Evolutionary conservation across 306 rosid species (phyloP).

Genomic region (Inga leiocalycina): DNA sequence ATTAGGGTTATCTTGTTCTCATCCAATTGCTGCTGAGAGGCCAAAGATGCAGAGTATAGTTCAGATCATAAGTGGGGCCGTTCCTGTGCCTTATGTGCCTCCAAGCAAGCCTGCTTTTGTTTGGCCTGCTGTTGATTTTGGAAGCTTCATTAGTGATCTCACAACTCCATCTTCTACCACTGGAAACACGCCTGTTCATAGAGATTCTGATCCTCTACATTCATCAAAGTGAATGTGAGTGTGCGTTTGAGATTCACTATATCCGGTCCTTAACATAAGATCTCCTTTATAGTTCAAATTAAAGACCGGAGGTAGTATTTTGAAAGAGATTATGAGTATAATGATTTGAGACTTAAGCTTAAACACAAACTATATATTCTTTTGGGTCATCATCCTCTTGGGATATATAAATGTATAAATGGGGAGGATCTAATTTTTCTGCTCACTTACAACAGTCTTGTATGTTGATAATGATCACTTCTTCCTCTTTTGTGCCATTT

Average conservation of each 20-base stretch:
- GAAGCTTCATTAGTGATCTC: constrained; percentile 35
- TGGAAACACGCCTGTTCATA: constrained; percentile 30
- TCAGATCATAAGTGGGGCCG: constrained; percentile 63
- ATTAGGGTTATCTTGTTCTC: constrained; percentile 74
- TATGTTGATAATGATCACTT: background rate
- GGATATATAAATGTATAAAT: background rate
- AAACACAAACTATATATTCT: background rate
- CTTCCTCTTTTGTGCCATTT: background rate
- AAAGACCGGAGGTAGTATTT: background rate
- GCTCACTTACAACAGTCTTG: background rate
- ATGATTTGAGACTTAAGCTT: background rate
- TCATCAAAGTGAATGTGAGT: background rate
- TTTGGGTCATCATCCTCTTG: background rate
- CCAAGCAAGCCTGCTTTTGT: constrained; percentile 72
- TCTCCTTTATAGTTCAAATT: no score
- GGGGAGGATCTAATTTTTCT: background rate
- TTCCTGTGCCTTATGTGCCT: constrained; percentile 57
- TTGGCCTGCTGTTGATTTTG: constrained; percentile 62
- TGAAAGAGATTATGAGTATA: background rate
- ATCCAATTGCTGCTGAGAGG: constrained; percentile 62
- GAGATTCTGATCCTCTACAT: constrained; percentile 8
- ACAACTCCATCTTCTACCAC: constrained; percentile 23
- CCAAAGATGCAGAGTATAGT: constrained; percentile 61
- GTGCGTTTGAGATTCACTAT: background rate
- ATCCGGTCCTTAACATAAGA: no score